Base-by-base conservation (phyloP, 345 rosid genomes). In the Durio zibethinus region DNA sequence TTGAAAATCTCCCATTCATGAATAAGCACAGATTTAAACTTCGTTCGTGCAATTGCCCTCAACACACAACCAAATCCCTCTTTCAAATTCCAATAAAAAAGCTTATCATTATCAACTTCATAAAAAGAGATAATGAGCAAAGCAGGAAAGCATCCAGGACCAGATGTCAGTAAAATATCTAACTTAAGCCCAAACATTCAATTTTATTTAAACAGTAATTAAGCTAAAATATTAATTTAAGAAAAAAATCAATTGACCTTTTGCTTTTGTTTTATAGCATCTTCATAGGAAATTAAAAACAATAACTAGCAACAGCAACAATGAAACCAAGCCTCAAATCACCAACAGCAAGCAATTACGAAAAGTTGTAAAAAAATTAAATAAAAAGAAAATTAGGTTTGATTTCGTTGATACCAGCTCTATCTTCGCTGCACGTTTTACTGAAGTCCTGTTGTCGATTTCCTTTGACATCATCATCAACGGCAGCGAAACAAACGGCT, bases 401-500 rank as follows among this genome's bases (percentile, higher is more conserved):
- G n/a, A 68, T 5, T 62, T 50, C 16, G 23, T 14, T 1, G 62
- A 65, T 83, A 91, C 97, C 92, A 79, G 94, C 91, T 70, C 89
- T 85, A 76, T 89, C 97, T 75, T 93, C 89, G 76, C 80, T 66
- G 52, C 77, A 56, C 25, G 79, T 70, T 54, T 53, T 53, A 35
- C 74, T 66, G 8, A 70, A 64, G 7, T 89, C 90, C n/a, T 68
- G 85, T 69, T 84, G 84, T 20, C 31, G 31, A 63, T 78, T 77
- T 53, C 81, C 81, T 53, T 14, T 68, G 21, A 85, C 86, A 70
- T 82, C 84, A 62, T 90, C 91, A 59, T 86, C 90, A 0, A 87
- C 79, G 62, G 93, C 92, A 50, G 91, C 86, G 33, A 87, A 84
- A 76, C 92, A 81, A 68, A 79, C 79, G 48, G 79, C 50, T 33